Evolutionary conservation across 2,329 filamentous ascomycete species (phyloP).

Genomic region (Colletotrichum karsti): DNA sequence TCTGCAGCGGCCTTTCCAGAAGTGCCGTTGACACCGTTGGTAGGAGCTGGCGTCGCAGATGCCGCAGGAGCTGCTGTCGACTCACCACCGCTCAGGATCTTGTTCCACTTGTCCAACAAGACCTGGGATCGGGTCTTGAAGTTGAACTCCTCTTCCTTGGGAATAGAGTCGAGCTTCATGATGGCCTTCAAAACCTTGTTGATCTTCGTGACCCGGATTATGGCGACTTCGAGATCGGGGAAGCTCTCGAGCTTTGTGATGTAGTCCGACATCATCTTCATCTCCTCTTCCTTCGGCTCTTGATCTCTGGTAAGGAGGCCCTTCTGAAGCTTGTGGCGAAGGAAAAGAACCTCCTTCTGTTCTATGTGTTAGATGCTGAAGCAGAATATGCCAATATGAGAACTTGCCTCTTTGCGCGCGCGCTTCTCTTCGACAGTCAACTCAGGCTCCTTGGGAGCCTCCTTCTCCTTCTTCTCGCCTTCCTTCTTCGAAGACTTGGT

Average conservation of each 20-base stretch:
- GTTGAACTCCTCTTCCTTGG: constrained; percentile 85
- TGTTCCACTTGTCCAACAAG: constrained; percentile 90
- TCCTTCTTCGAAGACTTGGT: constrained; percentile 64
- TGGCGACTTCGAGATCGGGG: constrained; percentile 83
- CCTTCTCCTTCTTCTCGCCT: constrained; percentile 65
- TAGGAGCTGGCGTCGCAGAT: constrained; percentile 35
- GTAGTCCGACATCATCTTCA: constrained; percentile 80
- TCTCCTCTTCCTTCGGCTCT: constrained; percentile 86
- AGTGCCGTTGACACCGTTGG: constrained; percentile 60
- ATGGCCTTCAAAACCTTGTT: constrained; percentile 98
- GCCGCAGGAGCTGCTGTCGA: constrained; percentile 46
- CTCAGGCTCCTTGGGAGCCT: constrained; percentile 63
- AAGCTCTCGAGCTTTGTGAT: constrained; percentile 82
- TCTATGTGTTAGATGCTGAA: constrained; percentile 40
- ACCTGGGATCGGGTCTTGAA: constrained; percentile 87
- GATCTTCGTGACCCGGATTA: constrained; percentile 93
- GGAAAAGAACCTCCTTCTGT: constrained; percentile 84
- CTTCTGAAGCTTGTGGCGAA: constrained; percentile 94
- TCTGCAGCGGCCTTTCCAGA: constrained; percentile 46
- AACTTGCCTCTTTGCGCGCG: constrained; percentile 65
- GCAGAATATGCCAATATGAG: neutral
- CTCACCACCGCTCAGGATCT: constrained; percentile 73
- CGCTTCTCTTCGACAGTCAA: constrained; percentile 66
- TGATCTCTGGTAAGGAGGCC: constrained; percentile 88
- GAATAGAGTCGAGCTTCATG: constrained; percentile 85